A percentile compares a stretch with the other conserved stretches of the same genome.
These are phyloP conservation scores for Acanthochlamys bracteata DNA, from an alignment of 106 monocot species.

Conservation along the genomic window DNA sequence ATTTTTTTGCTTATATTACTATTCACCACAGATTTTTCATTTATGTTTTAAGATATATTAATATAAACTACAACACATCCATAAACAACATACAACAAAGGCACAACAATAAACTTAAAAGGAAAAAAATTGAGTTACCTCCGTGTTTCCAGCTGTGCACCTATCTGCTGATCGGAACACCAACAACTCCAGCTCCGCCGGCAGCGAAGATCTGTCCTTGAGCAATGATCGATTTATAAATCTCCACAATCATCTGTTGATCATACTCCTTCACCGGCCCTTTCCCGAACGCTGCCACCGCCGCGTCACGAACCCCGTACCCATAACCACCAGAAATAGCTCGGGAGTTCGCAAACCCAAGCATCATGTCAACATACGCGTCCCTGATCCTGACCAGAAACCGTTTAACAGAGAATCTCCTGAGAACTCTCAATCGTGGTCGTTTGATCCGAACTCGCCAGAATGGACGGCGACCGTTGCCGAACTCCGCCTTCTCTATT, in stretches of 20 bases:
- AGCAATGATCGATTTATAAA: slow-evolving; percentile 37
- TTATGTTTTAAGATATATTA: too few species aligned
- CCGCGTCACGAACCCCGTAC: slow-evolving; percentile 10
- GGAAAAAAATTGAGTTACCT: too few species aligned
- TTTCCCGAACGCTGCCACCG: slow-evolving; percentile 6
- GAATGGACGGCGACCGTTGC: slow-evolving; percentile 8
- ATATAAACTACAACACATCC: too few species aligned
- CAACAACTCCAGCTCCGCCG: not conserved
- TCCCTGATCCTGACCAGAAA: slow-evolving; percentile 38
- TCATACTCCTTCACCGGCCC: slow-evolving; percentile 46
- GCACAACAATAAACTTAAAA: too few species aligned
- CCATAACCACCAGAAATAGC: slow-evolving; percentile 11
- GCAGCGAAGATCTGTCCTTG: slow-evolving; percentile 21
- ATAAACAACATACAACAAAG: too few species aligned
- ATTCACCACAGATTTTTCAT: too few species aligned
- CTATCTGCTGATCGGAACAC: too few species aligned
- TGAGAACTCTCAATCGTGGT: slow-evolving; percentile 16
- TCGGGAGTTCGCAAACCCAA: slow-evolving; percentile 23
- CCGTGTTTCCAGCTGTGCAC: too few species aligned
- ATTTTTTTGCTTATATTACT: too few species aligned
- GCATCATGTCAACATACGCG: slow-evolving; percentile 62
- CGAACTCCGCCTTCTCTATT: slow-evolving; percentile 8
- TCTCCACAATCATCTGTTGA: slow-evolving; percentile 43
- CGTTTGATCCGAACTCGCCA: slow-evolving; percentile 23
- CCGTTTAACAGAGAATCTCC: slow-evolving; percentile 19